A percentile compares a stretch with the other conserved stretches of the same genome.
These are phyloP conservation scores for Myriangium duriaei DNA, from an alignment of 2,329 filamentous ascomycete genomes.

Conservation along the genomic window DNA sequence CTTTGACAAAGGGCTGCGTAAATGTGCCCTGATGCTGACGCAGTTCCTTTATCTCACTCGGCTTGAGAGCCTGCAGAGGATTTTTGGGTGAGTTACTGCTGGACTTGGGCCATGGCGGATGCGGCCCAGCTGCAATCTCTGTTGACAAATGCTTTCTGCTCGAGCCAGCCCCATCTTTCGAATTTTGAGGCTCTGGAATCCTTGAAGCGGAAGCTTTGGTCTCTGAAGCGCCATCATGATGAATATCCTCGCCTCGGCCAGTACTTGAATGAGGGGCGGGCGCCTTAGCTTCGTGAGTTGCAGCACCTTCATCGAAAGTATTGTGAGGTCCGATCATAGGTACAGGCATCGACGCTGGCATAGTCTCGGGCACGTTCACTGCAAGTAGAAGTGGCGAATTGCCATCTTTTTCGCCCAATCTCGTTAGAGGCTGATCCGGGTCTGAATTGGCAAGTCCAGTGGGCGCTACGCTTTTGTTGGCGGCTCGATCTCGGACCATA, in stretches of 20 bases:
- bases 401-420: neutral
- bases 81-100: neutral
- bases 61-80: conserved; percentile 1
- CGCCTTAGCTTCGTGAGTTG: conserved; percentile 2
- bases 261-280: neutral
- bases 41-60: conserved; percentile 3
- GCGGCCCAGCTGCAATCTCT: conserved; percentile 1
- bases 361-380: neutral
- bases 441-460: neutral
- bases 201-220: neutral
- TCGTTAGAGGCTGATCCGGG: neutral
- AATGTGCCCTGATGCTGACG: conserved; percentile 10
- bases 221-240: conserved; percentile 1
- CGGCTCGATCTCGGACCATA: conserved; percentile 1
- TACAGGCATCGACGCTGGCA: conserved; percentile 1
- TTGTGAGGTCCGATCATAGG: conserved; percentile 5
- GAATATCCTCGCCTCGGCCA: neutral
- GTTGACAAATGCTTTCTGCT: neutral
- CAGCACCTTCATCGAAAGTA: conserved; percentile 1
- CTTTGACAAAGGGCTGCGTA: conserved; percentile 9
- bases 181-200: neutral
- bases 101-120: neutral
- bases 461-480: conserved; percentile 4
- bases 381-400: conserved; percentile 1
- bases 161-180: neutral